Evolutionary conservation across 148 eudicot genomes (phyloP), one percentile per base, ranked within the genome.

Genomic region (Chenopodium suecicum): DNA sequence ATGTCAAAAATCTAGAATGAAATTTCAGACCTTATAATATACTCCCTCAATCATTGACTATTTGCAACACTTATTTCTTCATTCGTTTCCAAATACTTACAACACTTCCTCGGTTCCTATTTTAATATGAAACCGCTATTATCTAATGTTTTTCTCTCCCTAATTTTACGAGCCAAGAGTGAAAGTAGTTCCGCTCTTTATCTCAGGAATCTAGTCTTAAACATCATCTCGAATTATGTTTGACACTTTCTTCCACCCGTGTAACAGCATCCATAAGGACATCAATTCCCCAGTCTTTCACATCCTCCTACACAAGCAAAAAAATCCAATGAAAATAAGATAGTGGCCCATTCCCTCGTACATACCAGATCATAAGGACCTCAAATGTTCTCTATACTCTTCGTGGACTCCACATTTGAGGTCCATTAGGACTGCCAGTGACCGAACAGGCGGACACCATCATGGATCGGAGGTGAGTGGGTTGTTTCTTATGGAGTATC

Each of bases 271-370:
- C 90, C 88, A 86, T 88, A 64, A 88, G 83, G 4, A 84, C 90
- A 79, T 88, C 90, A 27, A 88, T 76, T 58, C 88, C 80, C 90
- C 90, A 86, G 66, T 88, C 88, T 78, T 88, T 88, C 64, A 88
- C 58, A 88, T 86, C 88, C 70, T 86, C 90, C 90, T 88, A 85
- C 81, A 78, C 27, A 81, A 78, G 47, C 23, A 73, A 52, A 60
- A 54, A 65, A 29, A 29, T 9, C 27, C 13, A 62, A 67, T 70
- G 32, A 74, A 32, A 67, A 71, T 66, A 50, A 48, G 65, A 12
- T 13, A 56, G 62, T 16, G 13, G 62, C 1, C 22, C 20, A 12
- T 56, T 12, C 20, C 20, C 60, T 47, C 52, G 4, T 56, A 56
- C 20, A 16, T 56, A 16, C 62, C 62, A 56, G 62, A 48, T 47